Conservation (phyloP, 768 basidiomycete species). For the Coprinopsis sp. region DNA sequence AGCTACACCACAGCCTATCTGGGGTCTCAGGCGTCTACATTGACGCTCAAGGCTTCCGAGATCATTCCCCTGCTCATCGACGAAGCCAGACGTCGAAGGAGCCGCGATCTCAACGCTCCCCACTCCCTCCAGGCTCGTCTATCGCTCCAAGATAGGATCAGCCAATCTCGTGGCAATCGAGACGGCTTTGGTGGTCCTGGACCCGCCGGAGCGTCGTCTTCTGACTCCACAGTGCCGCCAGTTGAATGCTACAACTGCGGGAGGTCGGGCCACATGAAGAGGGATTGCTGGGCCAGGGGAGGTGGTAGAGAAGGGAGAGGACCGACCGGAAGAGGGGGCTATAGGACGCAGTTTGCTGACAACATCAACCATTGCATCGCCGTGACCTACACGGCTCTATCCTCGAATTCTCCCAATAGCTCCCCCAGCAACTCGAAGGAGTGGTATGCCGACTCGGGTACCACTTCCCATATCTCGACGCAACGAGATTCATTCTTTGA, state of each 20-base stretch:
- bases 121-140: conserved; percentile 2
- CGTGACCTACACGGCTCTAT: not conserved
- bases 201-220: not conserved
- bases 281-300: conserved; percentile 33
- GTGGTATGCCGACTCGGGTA: conserved; percentile 5
- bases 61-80: conserved; percentile 13
- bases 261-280: conserved; percentile 23
- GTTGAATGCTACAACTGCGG: conserved; percentile 29
- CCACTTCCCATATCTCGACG: conserved; percentile 4
- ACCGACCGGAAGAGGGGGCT: conserved; percentile 13
- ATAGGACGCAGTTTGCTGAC: not conserved
- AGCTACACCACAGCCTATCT: conserved; percentile 17
- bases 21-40: conserved; percentile 11
- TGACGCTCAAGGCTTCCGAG: conserved; percentile 11
- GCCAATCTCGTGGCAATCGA: not conserved
- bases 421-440: conserved; percentile 1
- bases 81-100: not conserved
- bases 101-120: not conserved
- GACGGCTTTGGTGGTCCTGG: not conserved
- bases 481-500: not conserved
- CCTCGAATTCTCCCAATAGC: not conserved
- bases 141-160: not conserved
- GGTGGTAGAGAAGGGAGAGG: conserved; percentile 34
- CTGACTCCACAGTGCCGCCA: not conserved
- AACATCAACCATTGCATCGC: conserved; percentile 3